Evolutionary conservation across 805 yeast genomes (phyloP).

Genomic region (Torulaspora indica): DNA sequence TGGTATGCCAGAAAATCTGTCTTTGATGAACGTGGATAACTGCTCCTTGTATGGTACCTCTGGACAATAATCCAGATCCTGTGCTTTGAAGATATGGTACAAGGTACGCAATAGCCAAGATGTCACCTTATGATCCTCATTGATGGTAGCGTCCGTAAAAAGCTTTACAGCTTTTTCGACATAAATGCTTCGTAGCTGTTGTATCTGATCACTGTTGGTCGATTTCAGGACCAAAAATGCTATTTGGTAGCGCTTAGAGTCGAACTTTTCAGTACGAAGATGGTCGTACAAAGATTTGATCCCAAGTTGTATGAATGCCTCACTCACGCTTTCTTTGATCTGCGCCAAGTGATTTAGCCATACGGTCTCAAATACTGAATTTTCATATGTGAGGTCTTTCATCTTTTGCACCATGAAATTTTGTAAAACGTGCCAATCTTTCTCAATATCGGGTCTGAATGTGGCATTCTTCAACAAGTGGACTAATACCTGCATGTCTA

Average conservation of each 20-base stretch:
- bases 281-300: background rate
- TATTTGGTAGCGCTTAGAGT: conserved; percentile 12
- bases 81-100: conserved; percentile 16
- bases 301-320: conserved; percentile 12
- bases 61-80: conserved; percentile 11
- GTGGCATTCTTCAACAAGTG: conserved; percentile 50
- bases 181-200: conserved; percentile 5
- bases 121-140: conserved; percentile 1
- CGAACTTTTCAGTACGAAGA: conserved; percentile 4
- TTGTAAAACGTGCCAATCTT: conserved; percentile 21
- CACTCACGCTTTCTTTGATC: conserved; percentile 30
- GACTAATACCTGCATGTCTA: conserved; percentile 28
- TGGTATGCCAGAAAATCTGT: background rate
- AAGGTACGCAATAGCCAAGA: conserved; percentile 36
- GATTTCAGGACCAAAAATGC: conserved; percentile 14
- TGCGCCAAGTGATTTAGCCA: conserved; percentile 43
- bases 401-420: conserved; percentile 12
- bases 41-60: conserved; percentile 9
- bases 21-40: conserved; percentile 7
- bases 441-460: conserved; percentile 49
- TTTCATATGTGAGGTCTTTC: conserved; percentile 8
- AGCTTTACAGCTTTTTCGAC: conserved; percentile 1
- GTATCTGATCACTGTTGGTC: background rate
- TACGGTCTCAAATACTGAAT: conserved; percentile 35
- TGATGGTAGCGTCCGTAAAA: background rate